A percentile compares a stretch with the other conserved stretches of the same genome.
Conservation (phyloP, 805 yeast species). For the Candida broadrunensis region DNA sequence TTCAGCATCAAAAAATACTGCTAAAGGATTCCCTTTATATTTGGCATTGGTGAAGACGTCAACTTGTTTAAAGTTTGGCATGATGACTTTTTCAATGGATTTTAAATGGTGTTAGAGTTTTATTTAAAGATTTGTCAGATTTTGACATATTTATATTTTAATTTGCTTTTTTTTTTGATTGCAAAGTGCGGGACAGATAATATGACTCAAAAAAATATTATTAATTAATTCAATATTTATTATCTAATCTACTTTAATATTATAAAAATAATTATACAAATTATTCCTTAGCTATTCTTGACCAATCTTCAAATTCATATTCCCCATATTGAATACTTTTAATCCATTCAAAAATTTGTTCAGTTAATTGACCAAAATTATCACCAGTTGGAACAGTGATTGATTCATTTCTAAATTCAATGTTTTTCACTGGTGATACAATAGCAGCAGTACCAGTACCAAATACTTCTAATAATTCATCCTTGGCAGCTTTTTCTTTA, state of each 20-base stretch:
- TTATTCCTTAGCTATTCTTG: constrained; percentile 29
- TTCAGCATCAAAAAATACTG: constrained; percentile 46
- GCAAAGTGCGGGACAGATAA: no score
- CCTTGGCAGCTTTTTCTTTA: constrained; percentile 69
- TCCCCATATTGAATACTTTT: constrained; percentile 87
- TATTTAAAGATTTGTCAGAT: no score
- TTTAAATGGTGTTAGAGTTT: no score
- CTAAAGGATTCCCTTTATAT: constrained; percentile 54
- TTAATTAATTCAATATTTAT: no score
- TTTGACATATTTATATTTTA: no score
- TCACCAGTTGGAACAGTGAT: constrained; percentile 82
- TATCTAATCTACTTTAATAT: no score
- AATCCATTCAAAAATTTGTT: constrained; percentile 79
- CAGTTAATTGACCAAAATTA: constrained; percentile 79
- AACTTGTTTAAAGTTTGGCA: constrained; percentile 29
- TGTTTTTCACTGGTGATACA: constrained; percentile 87
- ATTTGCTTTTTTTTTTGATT: no score
- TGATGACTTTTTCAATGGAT: neutral
- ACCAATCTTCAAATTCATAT: constrained; percentile 59
- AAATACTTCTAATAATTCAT: constrained; percentile 88
- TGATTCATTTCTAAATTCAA: constrained; percentile 73
- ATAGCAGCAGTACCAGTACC: constrained; percentile 98
- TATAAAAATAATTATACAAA: no score
- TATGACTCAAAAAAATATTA: no score
- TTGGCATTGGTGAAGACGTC: constrained; percentile 41